These are phyloP conservation scores for Rosa rugosa DNA, from an alignment of 306 rosid genomes.

Conservation along the genomic window DNA sequence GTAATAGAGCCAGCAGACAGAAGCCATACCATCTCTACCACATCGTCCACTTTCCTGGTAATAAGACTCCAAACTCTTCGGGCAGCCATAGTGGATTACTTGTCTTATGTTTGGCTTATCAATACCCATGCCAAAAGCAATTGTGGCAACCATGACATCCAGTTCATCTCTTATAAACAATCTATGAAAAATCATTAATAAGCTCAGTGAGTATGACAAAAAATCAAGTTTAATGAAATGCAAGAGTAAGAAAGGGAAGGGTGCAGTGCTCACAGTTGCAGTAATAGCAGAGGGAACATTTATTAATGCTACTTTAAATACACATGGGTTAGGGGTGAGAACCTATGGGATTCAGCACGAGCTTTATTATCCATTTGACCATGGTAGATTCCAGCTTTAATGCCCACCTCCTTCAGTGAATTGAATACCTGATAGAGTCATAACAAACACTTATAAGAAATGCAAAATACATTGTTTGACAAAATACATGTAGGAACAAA, in stretches of 20 bases:
- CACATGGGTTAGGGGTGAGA: conserved; percentile 25
- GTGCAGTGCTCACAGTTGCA: conserved; percentile 21
- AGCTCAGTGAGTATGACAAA: conserved; percentile 20
- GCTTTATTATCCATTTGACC: conserved; percentile 71
- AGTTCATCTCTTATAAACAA: conserved; percentile 78
- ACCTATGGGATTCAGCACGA: conserved; percentile 92
- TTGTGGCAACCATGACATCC: conserved; percentile 86
- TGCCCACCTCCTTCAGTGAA: conserved; percentile 63
- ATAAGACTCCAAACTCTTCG: conserved; percentile 82
- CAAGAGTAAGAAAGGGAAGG: conserved; percentile 10
- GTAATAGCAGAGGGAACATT: conserved; percentile 19
- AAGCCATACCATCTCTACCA: conserved; percentile 91
- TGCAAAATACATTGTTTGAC: conserved; percentile 13
- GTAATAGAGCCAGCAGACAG: conserved; percentile 93
- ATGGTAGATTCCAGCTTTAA: conserved; percentile 72
- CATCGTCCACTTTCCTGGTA: conserved; percentile 96
- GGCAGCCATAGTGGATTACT: conserved; percentile 95
- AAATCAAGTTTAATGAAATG: conserved; percentile 12
- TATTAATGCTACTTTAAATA: conserved; percentile 24
- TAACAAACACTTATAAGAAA: conserved; percentile 5
- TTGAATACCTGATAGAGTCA: conserved; percentile 51
- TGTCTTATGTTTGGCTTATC: conserved; percentile 90
- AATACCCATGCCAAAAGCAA: conserved; percentile 97
- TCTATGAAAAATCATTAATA: conserved; percentile 42
- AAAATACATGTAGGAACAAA: conserved; percentile 12